Conservation (phyloP, 1,139 yeast species). For the Scheffersomyces parashehatae region DNA sequence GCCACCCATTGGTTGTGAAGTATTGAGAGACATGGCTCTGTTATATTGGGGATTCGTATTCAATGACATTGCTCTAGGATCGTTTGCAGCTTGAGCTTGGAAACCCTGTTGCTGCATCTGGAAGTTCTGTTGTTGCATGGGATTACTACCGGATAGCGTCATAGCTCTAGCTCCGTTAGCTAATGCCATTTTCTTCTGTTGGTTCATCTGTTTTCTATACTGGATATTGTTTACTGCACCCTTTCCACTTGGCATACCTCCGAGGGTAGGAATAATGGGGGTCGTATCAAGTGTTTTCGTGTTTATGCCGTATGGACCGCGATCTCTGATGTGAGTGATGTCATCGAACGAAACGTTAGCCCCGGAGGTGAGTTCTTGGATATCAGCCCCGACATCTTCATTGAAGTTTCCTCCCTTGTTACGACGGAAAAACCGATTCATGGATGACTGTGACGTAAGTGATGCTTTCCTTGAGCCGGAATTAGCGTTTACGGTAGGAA, state of each 20-base stretch:
- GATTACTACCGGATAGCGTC: slow-evolving; percentile 41
- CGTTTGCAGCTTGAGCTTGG: slow-evolving; percentile 12
- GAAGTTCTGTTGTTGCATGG: slow-evolving; percentile 28
- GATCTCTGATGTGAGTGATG: slow-evolving; percentile 59
- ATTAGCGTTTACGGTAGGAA: slow-evolving; percentile 9
- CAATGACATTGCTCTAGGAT: slow-evolving; percentile 22
- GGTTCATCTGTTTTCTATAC: slow-evolving; percentile 69
- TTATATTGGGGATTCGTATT: slow-evolving; percentile 20
- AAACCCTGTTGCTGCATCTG: slow-evolving; percentile 14
- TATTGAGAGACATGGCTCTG: slow-evolving; percentile 28
- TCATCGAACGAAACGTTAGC: slow-evolving; percentile 61
- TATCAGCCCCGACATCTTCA: slow-evolving; percentile 54
- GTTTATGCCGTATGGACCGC: slow-evolving; percentile 60
- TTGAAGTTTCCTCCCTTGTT: slow-evolving; percentile 35
- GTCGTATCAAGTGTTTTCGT: slow-evolving; percentile 53
- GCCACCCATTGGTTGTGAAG: slow-evolving; percentile 7
- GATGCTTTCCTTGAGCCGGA: slow-evolving; percentile 38
- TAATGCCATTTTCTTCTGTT: slow-evolving; percentile 60
- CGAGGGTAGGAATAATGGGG: slow-evolving; percentile 72
- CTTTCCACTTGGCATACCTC: slow-evolving; percentile 14
- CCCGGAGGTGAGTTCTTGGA: slow-evolving; percentile 40
- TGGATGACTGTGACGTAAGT: slow-evolving; percentile 41
- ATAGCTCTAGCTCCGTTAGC: slow-evolving; percentile 50
- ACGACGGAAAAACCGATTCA: slow-evolving; percentile 46
- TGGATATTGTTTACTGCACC: slow-evolving; percentile 48